A percentile compares a stretch with the other conserved stretches of the same genome.
Conservation (phyloP, 2,329 filamentous ascomycete genomes). For the Fusarium scirpi region DNA sequence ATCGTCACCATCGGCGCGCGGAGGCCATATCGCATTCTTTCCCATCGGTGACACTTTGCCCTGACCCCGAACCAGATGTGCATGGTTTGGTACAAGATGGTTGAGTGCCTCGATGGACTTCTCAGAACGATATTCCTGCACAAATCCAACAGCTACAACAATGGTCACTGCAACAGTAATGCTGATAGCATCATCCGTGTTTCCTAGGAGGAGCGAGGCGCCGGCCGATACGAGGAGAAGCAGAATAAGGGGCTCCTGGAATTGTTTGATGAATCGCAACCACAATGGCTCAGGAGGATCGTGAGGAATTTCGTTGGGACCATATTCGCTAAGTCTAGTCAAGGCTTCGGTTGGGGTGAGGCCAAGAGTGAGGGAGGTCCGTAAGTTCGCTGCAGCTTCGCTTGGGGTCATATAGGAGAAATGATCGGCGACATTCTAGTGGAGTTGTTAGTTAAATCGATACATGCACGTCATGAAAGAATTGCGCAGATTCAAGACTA, state of each 20-base stretch:
- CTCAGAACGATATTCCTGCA: constrained; percentile 97
- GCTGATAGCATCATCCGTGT: constrained; percentile 93
- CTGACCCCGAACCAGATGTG: constrained; percentile 84
- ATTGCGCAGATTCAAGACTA: constrained; percentile 41
- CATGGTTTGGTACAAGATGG: constrained; percentile 93
- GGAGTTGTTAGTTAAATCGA: constrained; percentile 29
- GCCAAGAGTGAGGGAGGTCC: constrained; percentile 86
- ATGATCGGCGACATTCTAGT: constrained; percentile 67
- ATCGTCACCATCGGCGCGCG: constrained; percentile 59
- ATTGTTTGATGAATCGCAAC: constrained; percentile 95
- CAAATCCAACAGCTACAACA: constrained; percentile 93
- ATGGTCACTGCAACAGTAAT: constrained; percentile 97
- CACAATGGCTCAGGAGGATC: constrained; percentile 94
- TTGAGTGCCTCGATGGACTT: constrained; percentile 96
- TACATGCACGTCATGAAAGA: not conserved
- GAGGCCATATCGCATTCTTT: constrained; percentile 63
- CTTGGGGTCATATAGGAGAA: constrained; percentile 77
- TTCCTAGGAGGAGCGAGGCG: constrained; percentile 90
- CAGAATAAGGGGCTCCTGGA: constrained; percentile 94
- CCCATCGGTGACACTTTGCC: constrained; percentile 49
- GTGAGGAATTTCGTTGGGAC: constrained; percentile 93
- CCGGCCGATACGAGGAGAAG: constrained; percentile 90
- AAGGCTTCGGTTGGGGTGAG: constrained; percentile 85
- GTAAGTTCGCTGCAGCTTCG: constrained; percentile 81
- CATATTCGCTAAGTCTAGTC: constrained; percentile 81